Evolutionary conservation across 2,329 filamentous ascomycete species (phyloP).

Genomic region (Elsinoe australis): DNA sequence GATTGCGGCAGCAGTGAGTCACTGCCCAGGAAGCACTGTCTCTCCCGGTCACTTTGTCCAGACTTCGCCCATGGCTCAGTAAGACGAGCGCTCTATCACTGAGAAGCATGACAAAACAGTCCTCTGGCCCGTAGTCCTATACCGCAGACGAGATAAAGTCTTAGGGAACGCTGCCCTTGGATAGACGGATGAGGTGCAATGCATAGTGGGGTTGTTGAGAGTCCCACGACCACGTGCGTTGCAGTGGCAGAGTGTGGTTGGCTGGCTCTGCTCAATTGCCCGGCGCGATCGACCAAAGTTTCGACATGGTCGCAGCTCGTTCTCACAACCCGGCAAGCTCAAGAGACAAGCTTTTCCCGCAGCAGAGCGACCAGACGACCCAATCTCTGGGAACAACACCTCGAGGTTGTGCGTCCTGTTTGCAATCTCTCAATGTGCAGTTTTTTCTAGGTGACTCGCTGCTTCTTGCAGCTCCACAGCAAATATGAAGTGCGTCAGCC

Average conservation of each 20-base stretch:
- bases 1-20: too few species aligned
- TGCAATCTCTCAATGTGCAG: slow-evolving; percentile 4
- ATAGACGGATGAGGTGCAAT: too few species aligned
- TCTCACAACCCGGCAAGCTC: background rate
- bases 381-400: too few species aligned
- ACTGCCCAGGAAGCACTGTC: too few species aligned
- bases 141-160: too few species aligned
- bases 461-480: background rate
- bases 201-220: slow-evolving; percentile 2
- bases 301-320: background rate
- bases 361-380: background rate
- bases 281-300: slow-evolving; percentile 11
- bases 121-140: too few species aligned
- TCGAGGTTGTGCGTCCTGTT: too few species aligned
- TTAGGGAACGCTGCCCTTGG: too few species aligned
- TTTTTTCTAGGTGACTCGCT: background rate
- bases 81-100: too few species aligned
- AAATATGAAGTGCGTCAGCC: slow-evolving; percentile 9
- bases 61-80: too few species aligned
- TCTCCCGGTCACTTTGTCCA: too few species aligned
- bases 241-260: slow-evolving; percentile 7
- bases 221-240: background rate
- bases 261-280: background rate
- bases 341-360: background rate
- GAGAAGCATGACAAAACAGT: too few species aligned